Conservation (phyloP, 2,329 filamentous ascomycete species). For the Orbilia blumenaviensis region DNA sequence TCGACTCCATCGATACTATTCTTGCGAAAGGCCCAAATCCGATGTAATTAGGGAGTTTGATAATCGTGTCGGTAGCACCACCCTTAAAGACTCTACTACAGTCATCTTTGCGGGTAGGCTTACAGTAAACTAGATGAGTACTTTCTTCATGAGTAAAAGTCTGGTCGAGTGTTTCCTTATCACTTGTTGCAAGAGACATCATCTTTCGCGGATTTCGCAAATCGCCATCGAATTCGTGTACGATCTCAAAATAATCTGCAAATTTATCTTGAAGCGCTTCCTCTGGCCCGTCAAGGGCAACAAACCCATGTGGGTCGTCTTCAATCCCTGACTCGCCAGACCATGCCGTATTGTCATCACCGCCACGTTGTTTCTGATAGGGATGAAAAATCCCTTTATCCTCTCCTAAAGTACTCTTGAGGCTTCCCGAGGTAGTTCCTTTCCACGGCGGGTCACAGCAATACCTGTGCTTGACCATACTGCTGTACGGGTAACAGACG, state of each 20-base stretch:
- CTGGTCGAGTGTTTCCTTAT: constrained; percentile 55
- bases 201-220: constrained; percentile 54
- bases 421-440: constrained; percentile 59
- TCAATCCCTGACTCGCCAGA: constrained; percentile 55
- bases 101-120: constrained; percentile 54
- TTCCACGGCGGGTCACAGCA: constrained; percentile 40
- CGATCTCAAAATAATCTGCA: constrained; percentile 55
- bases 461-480: constrained; percentile 48
- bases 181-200: constrained; percentile 57
- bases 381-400: constrained; percentile 56
- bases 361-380: constrained; percentile 31
- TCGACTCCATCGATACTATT: constrained; percentile 54
- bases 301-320: constrained; percentile 59
- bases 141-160: constrained; percentile 58
- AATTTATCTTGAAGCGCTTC: constrained; percentile 58
- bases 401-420: constrained; percentile 54
- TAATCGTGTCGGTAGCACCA: constrained; percentile 54
- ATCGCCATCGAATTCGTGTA: constrained; percentile 12
- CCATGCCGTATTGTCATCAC: not conserved
- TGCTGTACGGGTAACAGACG: constrained; percentile 24
- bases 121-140: constrained; percentile 58
- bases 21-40: constrained; percentile 55
- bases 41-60: constrained; percentile 53
- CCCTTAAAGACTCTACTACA: constrained; percentile 54
- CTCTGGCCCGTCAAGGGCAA: constrained; percentile 59